phyloP scores from a whole-genome alignment of 108 stramenopile species.

The Cyclotella choctawhatcheeana region DNA sequence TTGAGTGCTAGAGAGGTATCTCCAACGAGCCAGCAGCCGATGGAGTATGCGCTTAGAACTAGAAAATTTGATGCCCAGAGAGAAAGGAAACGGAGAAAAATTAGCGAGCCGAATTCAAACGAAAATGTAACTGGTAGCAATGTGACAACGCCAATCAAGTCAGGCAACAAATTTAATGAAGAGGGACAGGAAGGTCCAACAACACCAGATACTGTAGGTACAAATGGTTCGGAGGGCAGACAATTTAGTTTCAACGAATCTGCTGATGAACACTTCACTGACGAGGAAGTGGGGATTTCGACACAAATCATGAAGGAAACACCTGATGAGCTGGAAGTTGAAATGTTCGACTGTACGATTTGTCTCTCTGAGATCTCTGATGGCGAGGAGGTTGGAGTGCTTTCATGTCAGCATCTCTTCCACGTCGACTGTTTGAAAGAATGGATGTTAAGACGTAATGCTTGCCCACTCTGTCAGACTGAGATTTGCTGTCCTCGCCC shows the following conservation, averaged over 20 bases:
- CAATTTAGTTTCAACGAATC: background rate
- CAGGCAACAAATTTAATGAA: background rate
- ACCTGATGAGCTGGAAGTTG: constrained; percentile 13
- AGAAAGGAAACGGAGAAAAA: constrained; percentile 15
- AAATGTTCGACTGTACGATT: constrained; percentile 62
- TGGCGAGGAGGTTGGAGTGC: constrained; percentile 66
- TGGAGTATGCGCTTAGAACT: constrained; percentile 50
- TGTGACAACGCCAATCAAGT: constrained; percentile 8
- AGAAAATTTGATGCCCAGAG: constrained; percentile 42
- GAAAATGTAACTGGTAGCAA: background rate
- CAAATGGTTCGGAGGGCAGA: background rate
- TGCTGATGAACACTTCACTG: background rate
- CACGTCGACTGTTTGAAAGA: constrained; percentile 69
- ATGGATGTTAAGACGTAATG: constrained; percentile 72
- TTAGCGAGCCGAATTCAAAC: background rate
- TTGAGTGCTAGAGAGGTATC: constrained; percentile 16
- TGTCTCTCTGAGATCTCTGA: constrained; percentile 63
- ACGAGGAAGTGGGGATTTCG: background rate
- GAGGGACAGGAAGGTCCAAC: constrained; percentile 7
- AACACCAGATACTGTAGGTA: constrained; percentile 42
- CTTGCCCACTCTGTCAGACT: constrained; percentile 76
- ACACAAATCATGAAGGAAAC: background rate
- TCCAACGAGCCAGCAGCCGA: background rate
- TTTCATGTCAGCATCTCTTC: constrained; percentile 66
- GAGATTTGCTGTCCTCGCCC: constrained; percentile 60